Base-by-base conservation (phyloP, 2,329 filamentous ascomycete species). In the Penicillium sp. region DNA sequence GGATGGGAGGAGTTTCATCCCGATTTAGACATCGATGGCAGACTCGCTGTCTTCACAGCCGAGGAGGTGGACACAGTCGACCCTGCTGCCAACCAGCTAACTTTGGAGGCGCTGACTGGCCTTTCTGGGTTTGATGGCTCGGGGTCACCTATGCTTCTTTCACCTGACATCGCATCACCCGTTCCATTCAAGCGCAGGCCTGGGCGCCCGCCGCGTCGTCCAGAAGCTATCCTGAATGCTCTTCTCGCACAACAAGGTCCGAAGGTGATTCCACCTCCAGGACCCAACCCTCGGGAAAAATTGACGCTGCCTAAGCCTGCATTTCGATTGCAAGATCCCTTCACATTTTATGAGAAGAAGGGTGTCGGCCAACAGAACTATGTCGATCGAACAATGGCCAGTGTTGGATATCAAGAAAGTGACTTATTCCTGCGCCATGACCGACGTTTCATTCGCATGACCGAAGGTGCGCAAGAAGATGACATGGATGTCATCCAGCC, bases 1-100 rank as follows among this genome's bases (percentile, higher is more conserved):
- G 91, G 92, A 52, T 99, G 93, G 92, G 93, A 97, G 70, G 95
- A 99, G 73, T 98, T 98, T 63, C 95, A 99, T 75, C 92, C 92
- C 0, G 91, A 97, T 68, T 85, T 99, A 52, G 93, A 98, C 77
- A 92, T 97, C 49, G 92, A 96, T 55, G 84, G 84, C 13, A 85
- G 85, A 4, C 89, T 97, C 62, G 86, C 89, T 64, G 81, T 96
- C 3, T 93, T 93, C 70, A 86, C 84, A 49, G 88, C 92, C 2
- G 88, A 95, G 61, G 91, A 96, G 63, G 88, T 98, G 7, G 93
- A 98, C 72, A 91, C 92, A 21, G 80, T 87, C 43, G 78, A 81
- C 25, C 83, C 81, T 59, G 79, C 83, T 4, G 74, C 73, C 3
- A 80, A 80, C 26, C 75, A 78, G 25, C 55, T 72, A 44, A 71